Base-by-base conservation (phyloP, 2,329 filamentous ascomycete species). In the Diaporthe ilicicola region DNA sequence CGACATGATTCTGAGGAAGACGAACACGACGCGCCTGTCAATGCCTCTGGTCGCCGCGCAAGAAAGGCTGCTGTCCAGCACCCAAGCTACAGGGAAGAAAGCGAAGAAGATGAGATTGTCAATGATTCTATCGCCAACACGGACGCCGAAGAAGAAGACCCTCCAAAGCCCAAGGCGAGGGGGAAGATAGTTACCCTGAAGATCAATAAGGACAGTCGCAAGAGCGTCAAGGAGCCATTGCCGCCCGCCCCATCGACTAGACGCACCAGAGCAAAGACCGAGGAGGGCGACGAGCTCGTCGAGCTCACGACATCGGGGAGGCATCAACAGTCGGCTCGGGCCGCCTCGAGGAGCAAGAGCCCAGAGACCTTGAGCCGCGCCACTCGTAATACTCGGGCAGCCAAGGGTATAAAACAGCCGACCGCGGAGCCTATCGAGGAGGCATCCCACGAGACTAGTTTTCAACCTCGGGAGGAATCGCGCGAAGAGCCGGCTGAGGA, bases 231-330 rank as follows among this genome's bases (percentile, higher is more conserved):
- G 29, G 44, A 68, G 15, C 59, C 71, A 42, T 22, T 74, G 10
- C 72, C 75, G 1, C 39, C 53, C 15, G 66, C 66, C 2, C 66
- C 66, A 13, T 50, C 66, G 6, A 83, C 84, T 48, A 83, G 88
- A 42, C 82, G 87, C 74, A 90, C 88, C 13, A 82, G 88, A 39
- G 87, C 86, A 19, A 84, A 81, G 68, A 89, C 88, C 4, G 88
- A 86, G 54, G 88, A 90, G 56, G 82, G 83, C 0, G 85, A 87
- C 37, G 87, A 89, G 53, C 84, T 90, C 8, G 78, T 90, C 5
- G 88, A 91, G 75, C 81, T 91, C 17, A 87, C 89, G 7, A 87
- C 84, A 74, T 91, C 89, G 9, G 90, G 89, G n/a, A 85, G 83
- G 70, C 89, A 91, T 73, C 85, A 84, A 24, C 83, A 83, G 50